Base-by-base conservation (phyloP, 2,329 filamentous ascomycete genomes). In the Lasiodiplodia theobromae region DNA sequence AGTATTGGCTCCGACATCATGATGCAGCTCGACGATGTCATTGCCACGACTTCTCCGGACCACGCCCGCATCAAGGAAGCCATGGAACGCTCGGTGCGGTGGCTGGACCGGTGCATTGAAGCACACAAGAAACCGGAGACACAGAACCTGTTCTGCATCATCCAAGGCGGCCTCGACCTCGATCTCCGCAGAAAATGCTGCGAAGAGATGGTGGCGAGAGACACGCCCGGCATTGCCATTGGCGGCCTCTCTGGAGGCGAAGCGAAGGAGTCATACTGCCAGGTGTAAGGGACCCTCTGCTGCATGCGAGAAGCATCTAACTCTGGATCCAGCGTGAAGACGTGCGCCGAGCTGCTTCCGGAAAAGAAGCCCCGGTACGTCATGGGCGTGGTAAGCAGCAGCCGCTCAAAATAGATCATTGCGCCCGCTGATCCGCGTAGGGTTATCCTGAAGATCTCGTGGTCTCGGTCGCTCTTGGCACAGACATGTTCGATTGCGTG, bases 401-500 rank as follows among this genome's bases (percentile, higher is more conserved):
- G 47, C 18, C 31, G 60, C 11, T 38, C 44, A 11, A 21, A 31
- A 52, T 31, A 52, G 60, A 31, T 11, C 60, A n/a, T n/a, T 52
- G 60, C 60, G 28, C 10, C 8, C 52, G 60, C 60, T 64, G 60
- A 64, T 52, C 47, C n/a, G 12, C 28, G 44, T 52, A 64, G 60
- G 88, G n/a, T 25, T 99, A 97, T 79, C 96, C 96, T 1, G 96
- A 98, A 82, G 96, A 99, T 76, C 85, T 99, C 68, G 88, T 99
- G 2, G 94, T 99, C 49, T 96, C 93, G 66, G 90, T 97, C 4
- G 96, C 96, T 1, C 86, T 99, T 0, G 96, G 96, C 3, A 96
- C 96, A 60, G 96, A 99, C 81, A 99, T 99, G 96, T 99, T 99
- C 78, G 96, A 99, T 81, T 99, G 96, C 77, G 96, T 99, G 7